A percentile compares a stretch with the other conserved stretches of the same genome.
phyloP scores from a whole-genome alignment of 345 rosid species.

The Gossypium thurberi region DNA sequence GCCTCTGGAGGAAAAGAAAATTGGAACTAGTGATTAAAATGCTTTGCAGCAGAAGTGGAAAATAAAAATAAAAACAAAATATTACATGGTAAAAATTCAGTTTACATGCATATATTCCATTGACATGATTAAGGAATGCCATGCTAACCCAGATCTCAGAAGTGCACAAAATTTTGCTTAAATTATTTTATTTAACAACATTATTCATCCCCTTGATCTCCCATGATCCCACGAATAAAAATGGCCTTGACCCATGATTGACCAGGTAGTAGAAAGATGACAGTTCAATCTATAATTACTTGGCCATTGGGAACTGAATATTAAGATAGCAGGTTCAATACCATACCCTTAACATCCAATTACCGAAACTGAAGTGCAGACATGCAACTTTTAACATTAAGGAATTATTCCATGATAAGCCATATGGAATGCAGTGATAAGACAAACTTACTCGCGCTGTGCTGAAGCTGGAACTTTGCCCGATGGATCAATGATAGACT shows the following conservation, averaged over 20 bases:
- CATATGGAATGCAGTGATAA: not conserved
- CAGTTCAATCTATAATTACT: not conserved
- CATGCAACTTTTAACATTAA: not conserved
- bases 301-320: not conserved
- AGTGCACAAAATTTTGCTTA: not conserved
- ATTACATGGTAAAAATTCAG: not conserved
- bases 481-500: constrained; percentile 12
- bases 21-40: not conserved
- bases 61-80: not conserved
- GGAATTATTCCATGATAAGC: not conserved
- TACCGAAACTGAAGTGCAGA: not conserved
- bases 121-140: not conserved
- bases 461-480: constrained; percentile 7
- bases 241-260: not conserved
- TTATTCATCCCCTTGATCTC: not conserved
- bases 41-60: not conserved
- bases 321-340: not conserved
- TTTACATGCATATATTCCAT: not conserved
- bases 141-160: not conserved
- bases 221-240: not conserved
- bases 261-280: not conserved
- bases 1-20: constrained; percentile 25
- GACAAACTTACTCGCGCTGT: constrained; percentile 16
- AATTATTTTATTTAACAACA: not conserved
- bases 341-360: not conserved